Base-by-base conservation (phyloP, 2,329 filamentous ascomycete genomes). In the Alternaria atra region DNA sequence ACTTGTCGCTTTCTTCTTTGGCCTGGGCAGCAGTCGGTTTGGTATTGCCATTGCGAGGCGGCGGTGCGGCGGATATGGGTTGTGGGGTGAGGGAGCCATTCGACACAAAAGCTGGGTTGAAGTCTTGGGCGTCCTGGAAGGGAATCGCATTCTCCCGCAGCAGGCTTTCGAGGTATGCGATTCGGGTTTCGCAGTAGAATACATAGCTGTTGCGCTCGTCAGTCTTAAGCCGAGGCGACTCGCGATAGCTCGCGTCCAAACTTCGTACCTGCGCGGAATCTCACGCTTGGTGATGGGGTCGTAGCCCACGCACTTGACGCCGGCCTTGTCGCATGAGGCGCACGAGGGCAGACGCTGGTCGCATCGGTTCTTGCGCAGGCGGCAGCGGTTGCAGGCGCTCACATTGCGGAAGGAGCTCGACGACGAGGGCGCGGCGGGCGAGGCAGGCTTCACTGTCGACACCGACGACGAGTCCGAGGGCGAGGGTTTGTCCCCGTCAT, bases 231-330 rank as follows among this genome's bases (percentile, higher is more conserved):
- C 54, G 50, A 50, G 59, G 44, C 43, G 34, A 34, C 32, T 48
- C 29, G 47, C 43, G 12, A 53, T 35, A 34, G 55, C 34, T 60
- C 55, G 52, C 20, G 50, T 25, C 27, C 4, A 15, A 17, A 43
- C 17, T 48, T 15, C 64, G 30, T 65, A 67, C 83, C 87, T 90
- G 80, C 94, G 87, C 51, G 94, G 94, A 60, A 98, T 97, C 80
- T 97, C 93, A 75, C 92, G 90, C 84, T 97, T 97, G 25, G 93
- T 97, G 74, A 97, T 97, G 34, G 94, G 94, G 77, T 98, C 94
- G 79, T 97, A 97, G 64, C 94, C 94, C 52, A 97, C 93, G 78
- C 95, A 98, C 68, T 91, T 90, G 46, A 96, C 92, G 60, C 87
- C 87, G n/a, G 92, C 94, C 82, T 97, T 97, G 77, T 94, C 93